phyloP scores from a whole-genome alignment of 495 filamentous ascomycete species.

The Peziza echinospora region DNA sequence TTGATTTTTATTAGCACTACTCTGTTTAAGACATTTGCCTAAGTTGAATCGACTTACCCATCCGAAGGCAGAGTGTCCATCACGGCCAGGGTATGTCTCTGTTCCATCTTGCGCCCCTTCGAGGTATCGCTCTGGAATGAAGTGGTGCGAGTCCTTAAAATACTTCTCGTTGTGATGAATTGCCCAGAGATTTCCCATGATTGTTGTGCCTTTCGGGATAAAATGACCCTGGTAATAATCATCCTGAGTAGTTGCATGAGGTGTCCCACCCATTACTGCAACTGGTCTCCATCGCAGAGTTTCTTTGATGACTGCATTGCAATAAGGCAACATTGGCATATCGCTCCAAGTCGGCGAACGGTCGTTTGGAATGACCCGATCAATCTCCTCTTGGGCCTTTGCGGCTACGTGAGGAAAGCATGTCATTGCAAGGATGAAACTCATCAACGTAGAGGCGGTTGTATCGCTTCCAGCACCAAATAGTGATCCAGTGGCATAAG shows the following conservation, averaged over 20 bases:
- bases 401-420: constrained; percentile 28
- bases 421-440: constrained; percentile 37
- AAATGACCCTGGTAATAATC: constrained; percentile 35
- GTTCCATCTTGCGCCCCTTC: constrained; percentile 20
- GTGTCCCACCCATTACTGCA: constrained; percentile 37
- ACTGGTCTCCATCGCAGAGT: constrained; percentile 39
- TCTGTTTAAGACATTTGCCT: background rate
- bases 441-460: constrained; percentile 36
- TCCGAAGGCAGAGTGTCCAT: constrained; percentile 28
- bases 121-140: constrained; percentile 32
- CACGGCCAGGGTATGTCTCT: constrained; percentile 23
- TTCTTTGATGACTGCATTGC: constrained; percentile 32
- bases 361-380: constrained; percentile 31
- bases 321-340: constrained; percentile 30
- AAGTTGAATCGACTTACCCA: constrained; percentile 20
- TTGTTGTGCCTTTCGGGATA: constrained; percentile 32
- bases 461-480: constrained; percentile 49
- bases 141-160: constrained; percentile 41
- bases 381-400: constrained; percentile 33
- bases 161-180: constrained; percentile 36
- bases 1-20: constrained; percentile 5
- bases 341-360: constrained; percentile 31
- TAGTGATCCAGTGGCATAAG: constrained; percentile 35
- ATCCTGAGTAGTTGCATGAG: constrained; percentile 37
- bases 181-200: constrained; percentile 42